Evolutionary conservation across 768 basidiomycete species (phyloP).

Genomic region (Fomitopsis serialis): DNA sequence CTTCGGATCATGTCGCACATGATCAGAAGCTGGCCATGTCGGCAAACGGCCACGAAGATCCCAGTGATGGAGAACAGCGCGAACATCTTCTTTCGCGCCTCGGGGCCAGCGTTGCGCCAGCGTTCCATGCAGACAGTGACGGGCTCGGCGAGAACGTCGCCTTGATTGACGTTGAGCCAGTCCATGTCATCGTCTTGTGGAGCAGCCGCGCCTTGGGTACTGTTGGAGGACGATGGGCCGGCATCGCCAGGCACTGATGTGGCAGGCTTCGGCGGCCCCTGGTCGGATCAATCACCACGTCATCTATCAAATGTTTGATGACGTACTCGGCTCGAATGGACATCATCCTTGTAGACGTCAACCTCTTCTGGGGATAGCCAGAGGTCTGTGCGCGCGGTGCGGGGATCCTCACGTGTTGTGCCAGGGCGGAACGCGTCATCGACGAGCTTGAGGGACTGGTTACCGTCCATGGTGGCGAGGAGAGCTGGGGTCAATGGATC

Average conservation of each 20-base stretch:
- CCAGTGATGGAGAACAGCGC: constrained; percentile 16
- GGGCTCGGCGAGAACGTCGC: background rate
- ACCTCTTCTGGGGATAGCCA: constrained; percentile 10
- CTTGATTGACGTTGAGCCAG: background rate
- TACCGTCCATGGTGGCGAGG: constrained; percentile 17
- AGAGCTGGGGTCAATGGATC: constrained; percentile 11
- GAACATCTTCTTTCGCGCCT: constrained; percentile 17
- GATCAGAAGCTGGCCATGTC: constrained; percentile 16
- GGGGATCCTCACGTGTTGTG: background rate
- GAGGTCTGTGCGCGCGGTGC: constrained; percentile 1
- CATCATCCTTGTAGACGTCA: constrained; percentile 18
- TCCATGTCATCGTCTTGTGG: too few relatives aligned
- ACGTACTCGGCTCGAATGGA: too few relatives aligned
- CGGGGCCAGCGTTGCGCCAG: constrained; percentile 12
- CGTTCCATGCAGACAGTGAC: constrained; percentile 10
- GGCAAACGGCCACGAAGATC: constrained; percentile 16
- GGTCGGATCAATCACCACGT: too few relatives aligned
- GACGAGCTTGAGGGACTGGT: constrained; percentile 15
- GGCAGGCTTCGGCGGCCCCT: too few relatives aligned
- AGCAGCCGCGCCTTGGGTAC: background rate
- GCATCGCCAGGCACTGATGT: too few relatives aligned
- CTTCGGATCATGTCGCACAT: constrained; percentile 22
- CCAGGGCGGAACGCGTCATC: constrained; percentile 3
- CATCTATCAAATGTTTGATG: too few relatives aligned
- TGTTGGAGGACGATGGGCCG: background rate